Percentiles rank a stretch among this genome's conserved stretches.
phyloP scores from a whole-genome alignment of 176 grass and related monocot species.

The Aegilops sharonensis region DNA sequence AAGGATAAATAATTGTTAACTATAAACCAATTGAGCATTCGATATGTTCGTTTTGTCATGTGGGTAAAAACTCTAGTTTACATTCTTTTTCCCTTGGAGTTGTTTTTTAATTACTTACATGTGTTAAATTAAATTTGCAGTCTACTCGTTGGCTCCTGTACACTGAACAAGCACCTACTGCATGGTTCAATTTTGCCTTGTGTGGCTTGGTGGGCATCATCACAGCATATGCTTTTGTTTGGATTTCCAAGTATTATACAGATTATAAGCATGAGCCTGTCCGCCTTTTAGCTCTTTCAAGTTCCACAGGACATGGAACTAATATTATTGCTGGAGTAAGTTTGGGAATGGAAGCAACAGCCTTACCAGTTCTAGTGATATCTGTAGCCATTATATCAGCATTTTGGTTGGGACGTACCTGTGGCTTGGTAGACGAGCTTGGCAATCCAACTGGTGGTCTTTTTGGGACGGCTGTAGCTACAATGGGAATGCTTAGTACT shows the following conservation, averaged over 20 bases:
- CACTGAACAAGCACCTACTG: constrained; percentile 97
- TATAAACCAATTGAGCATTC: neutral
- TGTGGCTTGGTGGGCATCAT: constrained; percentile 97
- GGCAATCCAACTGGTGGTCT: constrained; percentile 86
- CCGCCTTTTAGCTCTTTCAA: constrained; percentile 71
- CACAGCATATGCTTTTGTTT: constrained; percentile 94
- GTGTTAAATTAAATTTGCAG: constrained; percentile 49
- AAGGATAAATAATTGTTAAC: neutral
- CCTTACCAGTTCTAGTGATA: constrained; percentile 88
- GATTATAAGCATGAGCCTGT: constrained; percentile 98
- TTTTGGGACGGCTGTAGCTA: constrained; percentile 97
- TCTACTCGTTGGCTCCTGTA: constrained; percentile 98
- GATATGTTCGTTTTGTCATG: neutral
- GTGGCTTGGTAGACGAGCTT: constrained; percentile 81
- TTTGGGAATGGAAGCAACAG: constrained; percentile 94
- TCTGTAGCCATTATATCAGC: constrained; percentile 85
- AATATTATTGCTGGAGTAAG: constrained; percentile 98
- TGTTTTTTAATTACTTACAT: constrained; percentile 16
- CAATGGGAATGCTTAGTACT: constrained; percentile 99
- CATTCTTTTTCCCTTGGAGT: neutral
- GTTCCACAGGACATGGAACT: constrained; percentile 95
- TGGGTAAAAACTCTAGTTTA: neutral
- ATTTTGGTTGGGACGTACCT: constrained; percentile 88
- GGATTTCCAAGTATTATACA: constrained; percentile 97
- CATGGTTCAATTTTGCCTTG: constrained; percentile 92